A percentile compares a stretch with the other conserved stretches of the same genome.
Conservation (phyloP, 73 alveolate species). For the Symbiodinium natans region DNA sequence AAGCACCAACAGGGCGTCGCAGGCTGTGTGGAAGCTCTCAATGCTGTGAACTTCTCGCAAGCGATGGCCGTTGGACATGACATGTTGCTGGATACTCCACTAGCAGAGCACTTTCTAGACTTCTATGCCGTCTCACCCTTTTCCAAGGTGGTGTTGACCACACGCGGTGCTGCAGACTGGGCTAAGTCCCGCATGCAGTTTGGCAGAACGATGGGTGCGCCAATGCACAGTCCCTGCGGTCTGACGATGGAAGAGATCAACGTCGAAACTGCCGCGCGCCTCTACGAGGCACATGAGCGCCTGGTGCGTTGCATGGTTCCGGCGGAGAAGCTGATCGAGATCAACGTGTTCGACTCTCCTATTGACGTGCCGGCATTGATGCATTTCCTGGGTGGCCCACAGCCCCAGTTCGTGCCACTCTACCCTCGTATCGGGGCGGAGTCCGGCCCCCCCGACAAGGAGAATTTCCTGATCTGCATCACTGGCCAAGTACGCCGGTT, state of each 20-base stretch:
- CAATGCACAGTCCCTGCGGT: neutral
- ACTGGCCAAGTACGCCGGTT: neutral
- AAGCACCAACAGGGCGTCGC: neutral
- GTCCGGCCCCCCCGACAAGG: neutral
- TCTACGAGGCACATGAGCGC: neutral
- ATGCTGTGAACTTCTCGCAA: neutral
- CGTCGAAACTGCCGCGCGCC: too few relatives aligned
- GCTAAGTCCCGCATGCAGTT: neutral
- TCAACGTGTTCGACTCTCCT: neutral
- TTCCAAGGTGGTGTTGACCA: neutral
- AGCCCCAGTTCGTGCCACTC: neutral
- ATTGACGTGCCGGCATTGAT: neutral
- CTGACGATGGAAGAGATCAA: too few relatives aligned
- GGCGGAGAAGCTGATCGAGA: neutral
- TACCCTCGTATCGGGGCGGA: neutral
- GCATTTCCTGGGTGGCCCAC: neutral
- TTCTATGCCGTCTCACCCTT: neutral
- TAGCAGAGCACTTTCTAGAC: neutral
- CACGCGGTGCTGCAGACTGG: neutral
- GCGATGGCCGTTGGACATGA: neutral
- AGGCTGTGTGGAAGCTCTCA: neutral
- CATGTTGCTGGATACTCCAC: neutral
- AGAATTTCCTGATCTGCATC: neutral
- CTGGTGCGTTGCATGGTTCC: neutral
- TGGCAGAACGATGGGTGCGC: neutral